Base-by-base conservation (phyloP, 371 early-diverging fungal species). In the Funneliformis caledonium region DNA sequence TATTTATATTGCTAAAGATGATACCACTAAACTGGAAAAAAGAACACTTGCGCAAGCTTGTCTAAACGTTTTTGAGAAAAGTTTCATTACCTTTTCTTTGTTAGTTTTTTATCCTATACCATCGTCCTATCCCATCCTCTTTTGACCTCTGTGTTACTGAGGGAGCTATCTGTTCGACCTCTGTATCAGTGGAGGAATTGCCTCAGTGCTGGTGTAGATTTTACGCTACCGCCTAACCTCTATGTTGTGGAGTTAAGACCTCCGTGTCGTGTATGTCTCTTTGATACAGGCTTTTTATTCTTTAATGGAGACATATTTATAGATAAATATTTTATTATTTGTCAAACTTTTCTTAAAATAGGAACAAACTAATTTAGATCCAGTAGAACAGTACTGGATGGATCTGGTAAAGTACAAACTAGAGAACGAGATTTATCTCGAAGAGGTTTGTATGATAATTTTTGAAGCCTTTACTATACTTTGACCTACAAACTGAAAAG, bases 141-240 rank as follows among this genome's bases (percentile, higher is more conserved):
- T 37, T 42, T 50, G n/a, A 43, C 5, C 72, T 50, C 72, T 72
- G 12, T 72, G 47, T 10, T 37, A 1, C n/a, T 16, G 14, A 5
- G 48, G 48, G 72, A 50, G 70, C 5, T 14, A 43, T 69, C 42
- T 69, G 70, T 14, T 69, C n/a, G 70, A 69, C 70, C 70, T 69
- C 70, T 69, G 70, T 69, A 42, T 67, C 67, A 67, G 12, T 67
- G 67, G 67, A 42, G 12, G 67, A 67, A 33, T 50, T 67, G 67
- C 67, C 67, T 72, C 72, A 19, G 72, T 72, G 72, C 72, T 52
- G 72, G 72, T 72, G 47, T 52, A 50, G 72, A 72, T 72, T 72
- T 33, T 45, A 72, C 72, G 19, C 72, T 72, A 72, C 72, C 72
- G 48, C 50, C 50, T 4, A 72, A 72, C 72, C 72, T 72, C 72